Base-by-base conservation (phyloP, 2,329 filamentous ascomycete species). In the Paraphoma chrysanthemicola region DNA sequence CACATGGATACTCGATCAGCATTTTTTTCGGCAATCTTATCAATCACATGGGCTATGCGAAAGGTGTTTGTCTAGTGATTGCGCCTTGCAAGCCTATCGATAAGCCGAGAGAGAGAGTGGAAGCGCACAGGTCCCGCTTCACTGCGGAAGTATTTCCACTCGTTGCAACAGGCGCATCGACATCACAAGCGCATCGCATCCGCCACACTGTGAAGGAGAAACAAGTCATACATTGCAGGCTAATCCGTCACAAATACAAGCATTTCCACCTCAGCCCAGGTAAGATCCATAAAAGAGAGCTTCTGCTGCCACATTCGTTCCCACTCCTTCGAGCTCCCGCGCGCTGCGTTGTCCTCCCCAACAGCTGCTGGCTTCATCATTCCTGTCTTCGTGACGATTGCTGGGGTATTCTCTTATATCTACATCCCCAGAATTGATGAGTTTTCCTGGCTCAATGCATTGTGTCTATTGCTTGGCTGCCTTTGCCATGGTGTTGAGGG, bases 401-500 rank as follows among this genome's bases (percentile, higher is more conserved):
- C 54, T 59, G 51, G 69, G 57, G 63, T 63, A 62, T 61, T 62
- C n/a, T 63, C 59, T 56, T 49, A 48, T 73, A 72, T 74, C 59
- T 74, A 72, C 72, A 74, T 71, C 67, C 68, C 71, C 64, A 66
- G 70, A 60, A 46, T 58, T 63, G 57, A 56, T 65, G 48, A 52
- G 43, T 60, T 49, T 45, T 59, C 53, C 44, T 53, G 29, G 51
- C 54, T 29, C 54, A 31, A 45, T 33, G 6, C 23, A 46, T 23
- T 28, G 39, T 53, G 60, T 66, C 55, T 72, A 72, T 51, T 64
- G 58, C 58, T 72, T 69, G n/a, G 57, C 53, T 31, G 70, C 59
- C 88, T 95, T 96, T 68, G 94, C 93, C 94, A 99, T 99, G 71
- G 93, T 97, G 88, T 99, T 99, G 67, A 99, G 86, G 53, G 95